A percentile compares a stretch with the other conserved stretches of the same genome.
phyloP scores from a whole-genome alignment of 1,284 basidiomycete genomes.

The Pseudozyma tsukubaensis region DNA sequence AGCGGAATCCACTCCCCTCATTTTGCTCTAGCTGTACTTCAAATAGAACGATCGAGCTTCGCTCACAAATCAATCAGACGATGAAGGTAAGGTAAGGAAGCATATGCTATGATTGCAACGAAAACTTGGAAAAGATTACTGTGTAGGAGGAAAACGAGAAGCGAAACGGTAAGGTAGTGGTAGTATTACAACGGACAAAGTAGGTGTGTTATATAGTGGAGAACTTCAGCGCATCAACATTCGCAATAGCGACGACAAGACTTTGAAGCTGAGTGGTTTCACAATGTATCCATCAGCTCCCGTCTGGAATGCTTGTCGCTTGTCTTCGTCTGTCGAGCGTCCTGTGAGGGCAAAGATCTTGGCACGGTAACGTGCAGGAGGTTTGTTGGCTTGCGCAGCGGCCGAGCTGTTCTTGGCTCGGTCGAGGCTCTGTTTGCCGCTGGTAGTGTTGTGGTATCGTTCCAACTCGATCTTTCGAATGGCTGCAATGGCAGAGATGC shows the following conservation, averaged over 20 bases:
- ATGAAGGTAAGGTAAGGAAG: too few species aligned
- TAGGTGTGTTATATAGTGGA: too few species aligned
- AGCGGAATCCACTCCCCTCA: too few species aligned
- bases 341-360: slow-evolving; percentile 92
- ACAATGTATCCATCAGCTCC: slow-evolving; percentile 94
- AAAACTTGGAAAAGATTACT: too few species aligned
- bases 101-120: too few species aligned
- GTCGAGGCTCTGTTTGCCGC: slow-evolving; percentile 6
- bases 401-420: background rate
- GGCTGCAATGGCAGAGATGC: slow-evolving; percentile 81
- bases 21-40: too few species aligned
- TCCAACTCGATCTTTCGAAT: slow-evolving; percentile 82
- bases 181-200: too few species aligned
- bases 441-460: slow-evolving; percentile 62
- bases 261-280: slow-evolving; percentile 56
- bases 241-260: slow-evolving; percentile 46
- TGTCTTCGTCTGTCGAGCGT: slow-evolving; percentile 90
- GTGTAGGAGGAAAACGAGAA: too few species aligned
- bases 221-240: slow-evolving; percentile 42
- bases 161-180: background rate
- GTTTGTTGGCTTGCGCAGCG: too few species aligned
- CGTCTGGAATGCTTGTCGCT: slow-evolving; percentile 86
- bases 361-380: slow-evolving; percentile 35
- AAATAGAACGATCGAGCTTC: too few species aligned
- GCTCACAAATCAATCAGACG: too few species aligned